These are phyloP conservation scores for Botrytis pseudocinerea DNA, from an alignment of 2,329 filamentous ascomycete species.

Conservation along the genomic window DNA sequence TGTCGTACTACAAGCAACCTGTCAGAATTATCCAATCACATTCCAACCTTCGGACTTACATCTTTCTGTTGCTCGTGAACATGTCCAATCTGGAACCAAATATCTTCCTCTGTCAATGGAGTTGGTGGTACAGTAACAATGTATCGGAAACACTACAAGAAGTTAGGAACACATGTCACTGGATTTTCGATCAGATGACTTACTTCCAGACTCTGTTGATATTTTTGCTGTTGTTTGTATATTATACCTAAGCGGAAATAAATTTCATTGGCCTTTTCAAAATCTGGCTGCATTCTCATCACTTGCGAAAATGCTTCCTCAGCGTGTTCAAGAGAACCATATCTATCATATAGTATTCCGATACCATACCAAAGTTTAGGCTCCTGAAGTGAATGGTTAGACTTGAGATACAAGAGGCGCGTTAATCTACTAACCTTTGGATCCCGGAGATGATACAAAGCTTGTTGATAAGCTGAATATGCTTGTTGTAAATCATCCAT, in stretches of 20 bases:
- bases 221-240: constrained; percentile 98
- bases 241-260: constrained; percentile 99
- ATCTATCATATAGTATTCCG: constrained; percentile 93
- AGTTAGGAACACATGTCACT: constrained; percentile 28
- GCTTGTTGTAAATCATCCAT: constrained; percentile 97
- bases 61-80: constrained; percentile 99
- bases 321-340: constrained; percentile 93
- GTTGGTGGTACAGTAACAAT: constrained; percentile 92
- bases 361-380: constrained; percentile 99
- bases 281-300: constrained; percentile 96
- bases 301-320: constrained; percentile 98
- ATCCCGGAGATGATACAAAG: constrained; percentile 86
- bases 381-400: constrained; percentile 56
- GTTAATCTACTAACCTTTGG: constrained; percentile 66
- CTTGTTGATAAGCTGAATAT: constrained; percentile 94
- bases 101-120: constrained; percentile 93
- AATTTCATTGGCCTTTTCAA: constrained; percentile 98
- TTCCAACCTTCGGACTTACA: constrained; percentile 56
- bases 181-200: constrained; percentile 37
- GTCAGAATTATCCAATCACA: constrained; percentile 36
- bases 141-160: constrained; percentile 86
- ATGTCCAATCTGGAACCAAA: constrained; percentile 99
- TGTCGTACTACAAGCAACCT: constrained; percentile 68
- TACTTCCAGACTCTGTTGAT: constrained; percentile 87
- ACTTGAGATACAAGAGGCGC: constrained; percentile 8